Percentiles rank a stretch among this genome's conserved stretches.
Evolutionary conservation across 192 early-diverging fungal species (phyloP).

Genomic region (Umbelopsis isabellina): DNA sequence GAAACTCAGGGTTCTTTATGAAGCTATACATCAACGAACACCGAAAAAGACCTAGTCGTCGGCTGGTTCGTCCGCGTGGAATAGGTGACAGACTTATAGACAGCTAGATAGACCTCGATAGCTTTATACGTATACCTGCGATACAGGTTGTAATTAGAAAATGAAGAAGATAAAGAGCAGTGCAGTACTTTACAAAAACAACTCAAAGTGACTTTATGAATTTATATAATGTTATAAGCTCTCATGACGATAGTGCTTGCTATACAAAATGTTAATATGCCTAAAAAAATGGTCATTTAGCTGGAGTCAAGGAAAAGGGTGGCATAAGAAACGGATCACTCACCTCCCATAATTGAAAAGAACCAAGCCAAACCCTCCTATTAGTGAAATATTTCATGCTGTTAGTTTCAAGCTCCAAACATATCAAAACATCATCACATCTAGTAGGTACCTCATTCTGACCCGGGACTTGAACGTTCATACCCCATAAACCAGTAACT

Average conservation of each 20-base stretch:
- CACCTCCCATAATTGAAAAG: constrained; percentile 27
- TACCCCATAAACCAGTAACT: constrained; percentile 65
- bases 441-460: constrained; percentile 39
- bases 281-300: background rate
- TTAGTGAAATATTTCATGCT: background rate
- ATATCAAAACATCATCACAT: background rate
- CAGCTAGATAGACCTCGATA: too few species aligned
- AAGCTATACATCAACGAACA: too few species aligned
- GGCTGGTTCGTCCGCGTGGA: too few species aligned
- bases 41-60: too few species aligned
- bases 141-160: too few species aligned
- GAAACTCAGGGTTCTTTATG: too few species aligned
- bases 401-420: background rate
- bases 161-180: background rate
- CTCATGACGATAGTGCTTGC: constrained; percentile 28
- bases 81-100: too few species aligned
- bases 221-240: constrained; percentile 34
- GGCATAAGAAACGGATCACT: background rate
- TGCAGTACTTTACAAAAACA: too few species aligned
- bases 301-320: background rate
- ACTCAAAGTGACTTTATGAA: constrained; percentile 21
- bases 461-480: constrained; percentile 67
- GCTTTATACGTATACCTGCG: too few species aligned
- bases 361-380: constrained; percentile 36
- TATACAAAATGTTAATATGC: constrained; percentile 37